Evolutionary conservation across 306 rosid species (phyloP), one percentile per base, ranked within the genome.

Genomic region (Comarum palustre): DNA sequence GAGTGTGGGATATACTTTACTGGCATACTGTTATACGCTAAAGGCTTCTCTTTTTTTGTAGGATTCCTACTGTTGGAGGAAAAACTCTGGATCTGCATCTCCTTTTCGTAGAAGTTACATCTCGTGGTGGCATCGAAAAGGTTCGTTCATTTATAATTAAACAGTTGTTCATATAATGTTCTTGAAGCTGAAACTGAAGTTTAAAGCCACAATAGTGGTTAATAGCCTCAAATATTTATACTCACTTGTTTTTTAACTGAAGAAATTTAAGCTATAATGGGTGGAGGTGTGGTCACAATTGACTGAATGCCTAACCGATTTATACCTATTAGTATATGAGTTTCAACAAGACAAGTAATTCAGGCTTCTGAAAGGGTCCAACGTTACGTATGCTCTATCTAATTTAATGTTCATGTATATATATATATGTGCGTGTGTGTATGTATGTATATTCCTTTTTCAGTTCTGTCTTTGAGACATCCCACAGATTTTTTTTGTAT

Each of bases 111-210:
- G 92, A 92, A 87, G 98, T 92, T 61, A 90, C 98, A 62, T 74
- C 83, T 68, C 92, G 91, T 22, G 98, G 92, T 39, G 98, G 96
- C 72, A 62, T 90, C 66, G 92, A 88, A 75, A 92, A 90, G 97
- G 97, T 90, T 79, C 50, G 24, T 63, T 42, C 63, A 16, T 52
- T 62, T 63, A 12, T 45, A 66, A 29, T 51, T 47, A 41, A 14
- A 27, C 48, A 25, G 45, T 11, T 50, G 66, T 48, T 17, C 69
- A 16, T 58, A 66, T 11, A 20, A 51, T 38, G 13, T 7, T 50
- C 6, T 72, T 54, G 32, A 34, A 41, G 19, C 25, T 47, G 6
- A 58, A 48, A 38, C 42, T 63, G 42, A 52, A 19, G 16, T 76
- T 2, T 20, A 73, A 22, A 64, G 66, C 60, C 57, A 64, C 48